These are phyloP conservation scores for Persicaria tinctoria DNA, from an alignment of 148 eudicot genomes.

Conservation along the genomic window DNA sequence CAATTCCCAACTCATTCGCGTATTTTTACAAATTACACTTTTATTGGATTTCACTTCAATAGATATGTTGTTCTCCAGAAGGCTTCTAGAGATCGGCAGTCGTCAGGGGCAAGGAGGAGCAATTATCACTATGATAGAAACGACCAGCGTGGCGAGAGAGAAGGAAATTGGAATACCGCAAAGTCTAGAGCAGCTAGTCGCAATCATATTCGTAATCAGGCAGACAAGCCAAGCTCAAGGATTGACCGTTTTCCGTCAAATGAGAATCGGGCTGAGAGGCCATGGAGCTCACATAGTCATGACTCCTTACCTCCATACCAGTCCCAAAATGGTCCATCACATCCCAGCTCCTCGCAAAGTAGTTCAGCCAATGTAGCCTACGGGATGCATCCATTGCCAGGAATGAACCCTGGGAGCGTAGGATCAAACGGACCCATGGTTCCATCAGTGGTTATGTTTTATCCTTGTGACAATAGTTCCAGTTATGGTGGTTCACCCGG, in stretches of 20 bases:
- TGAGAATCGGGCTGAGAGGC: conserved; percentile 49
- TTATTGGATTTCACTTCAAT: neutral
- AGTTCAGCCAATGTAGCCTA: conserved; percentile 39
- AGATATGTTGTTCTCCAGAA: conserved; percentile 33
- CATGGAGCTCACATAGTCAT: conserved; percentile 49
- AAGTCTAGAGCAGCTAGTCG: conserved; percentile 58
- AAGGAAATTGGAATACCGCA: conserved; percentile 62
- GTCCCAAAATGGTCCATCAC: conserved; percentile 48
- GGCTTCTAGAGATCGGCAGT: conserved; percentile 58
- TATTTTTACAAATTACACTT: neutral
- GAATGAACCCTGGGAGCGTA: conserved; percentile 35
- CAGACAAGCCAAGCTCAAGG: conserved; percentile 54
- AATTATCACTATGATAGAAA: conserved; percentile 54
- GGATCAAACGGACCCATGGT: conserved; percentile 44
- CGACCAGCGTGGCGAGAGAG: conserved; percentile 63
- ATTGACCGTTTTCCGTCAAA: conserved; percentile 27
- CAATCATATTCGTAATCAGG: conserved; percentile 44
- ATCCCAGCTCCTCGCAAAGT: conserved; percentile 36
- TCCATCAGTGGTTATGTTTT: conserved; percentile 60
- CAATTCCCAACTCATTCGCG: neutral
- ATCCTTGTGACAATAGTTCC: conserved; percentile 60
- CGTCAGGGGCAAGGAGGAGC: conserved; percentile 63
- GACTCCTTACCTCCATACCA: conserved; percentile 41
- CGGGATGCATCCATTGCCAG: conserved; percentile 49
- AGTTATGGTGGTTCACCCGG: conserved; percentile 36